Evolutionary conservation across 352 stramenopile genomes (phyloP), one percentile per base, ranked within the genome.

Genomic region (Phytophthora agathidicida): DNA sequence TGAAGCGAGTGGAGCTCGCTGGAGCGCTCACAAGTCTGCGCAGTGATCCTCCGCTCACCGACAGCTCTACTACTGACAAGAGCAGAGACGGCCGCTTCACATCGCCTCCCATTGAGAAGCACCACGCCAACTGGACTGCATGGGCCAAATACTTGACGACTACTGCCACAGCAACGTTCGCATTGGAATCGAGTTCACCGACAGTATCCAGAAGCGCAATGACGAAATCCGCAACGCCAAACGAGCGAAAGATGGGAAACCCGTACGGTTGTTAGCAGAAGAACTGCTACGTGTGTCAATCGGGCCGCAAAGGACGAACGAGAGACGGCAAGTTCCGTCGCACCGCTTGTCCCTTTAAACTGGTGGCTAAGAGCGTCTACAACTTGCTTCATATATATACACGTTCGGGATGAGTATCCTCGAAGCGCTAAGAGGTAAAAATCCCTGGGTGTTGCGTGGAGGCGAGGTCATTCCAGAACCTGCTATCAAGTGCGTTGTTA

Each of bases 1-100:
- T 53, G 45, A 53, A 53, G 14, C 45, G 45, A 53, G 45, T 53
- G 32, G 45, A 53, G n/a, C 45, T 53, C 14, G 47, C 47, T 2
- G 47, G 35, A 23, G 47, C 47, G 16, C 35, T 56, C 16, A 56
- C 47, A 5, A 45, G 35, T 17, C 47, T 56, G 26, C 33, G 47
- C 33, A 28, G 11, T 14, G 46, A 44, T 8, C 5, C 23, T 2
- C 5, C 33, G 14, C 20, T 8, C 26, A 36, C 13, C 3, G 33
- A 37, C 14, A 31, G 26, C 14, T n/a, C 10, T 2, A 24, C 14
- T 24, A 1, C 11, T 6, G 37, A 6, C 16, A 36, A 13, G 17
- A 28, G 7, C 13, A 55, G 13, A 32, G 10, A 43, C 2, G 32
- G 33, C 7, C 13, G 22, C 4, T 46, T 56, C 17, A 56, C 33